Evolutionary conservation across 2,329 filamentous ascomycete genomes (phyloP).

Genomic region (Phyllosticta ampelicida): DNA sequence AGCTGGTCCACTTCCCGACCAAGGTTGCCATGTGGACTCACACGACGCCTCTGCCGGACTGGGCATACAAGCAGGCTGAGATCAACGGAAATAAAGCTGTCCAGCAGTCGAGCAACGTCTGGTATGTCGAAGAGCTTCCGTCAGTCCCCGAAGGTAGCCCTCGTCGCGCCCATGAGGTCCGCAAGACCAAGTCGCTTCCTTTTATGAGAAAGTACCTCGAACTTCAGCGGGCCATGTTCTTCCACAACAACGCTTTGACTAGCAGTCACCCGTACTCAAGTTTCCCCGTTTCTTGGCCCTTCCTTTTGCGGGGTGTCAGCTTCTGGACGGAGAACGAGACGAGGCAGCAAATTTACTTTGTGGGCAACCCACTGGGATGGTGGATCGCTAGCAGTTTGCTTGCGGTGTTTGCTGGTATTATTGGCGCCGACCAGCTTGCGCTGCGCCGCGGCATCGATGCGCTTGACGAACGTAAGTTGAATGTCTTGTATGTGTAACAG

Average conservation of each 20-base stretch:
- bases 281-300: constrained; percentile 94
- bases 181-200: constrained; percentile 69
- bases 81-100: constrained; percentile 99
- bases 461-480: constrained; percentile 74
- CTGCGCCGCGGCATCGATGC: constrained; percentile 88
- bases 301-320: constrained; percentile 90
- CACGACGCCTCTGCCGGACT: constrained; percentile 86
- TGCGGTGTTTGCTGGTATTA: constrained; percentile 84
- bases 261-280: constrained; percentile 95
- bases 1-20: constrained; percentile 85
- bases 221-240: constrained; percentile 96
- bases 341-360: constrained; percentile 93
- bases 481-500: not conserved
- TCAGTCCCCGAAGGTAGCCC: constrained; percentile 60
- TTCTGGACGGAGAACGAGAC: constrained; percentile 99
- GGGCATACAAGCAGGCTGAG: constrained; percentile 94
- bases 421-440: constrained; percentile 87
- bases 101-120: constrained; percentile 79
- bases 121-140: constrained; percentile 87
- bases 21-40: constrained; percentile 99
- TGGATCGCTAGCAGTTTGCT: constrained; percentile 89
- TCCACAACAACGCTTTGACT: constrained; percentile 96
- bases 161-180: constrained; percentile 64
- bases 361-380: constrained; percentile 95
- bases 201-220: constrained; percentile 95